phyloP scores from a whole-genome alignment of 148 eudicot genomes.

The Diospyros kaki region DNA sequence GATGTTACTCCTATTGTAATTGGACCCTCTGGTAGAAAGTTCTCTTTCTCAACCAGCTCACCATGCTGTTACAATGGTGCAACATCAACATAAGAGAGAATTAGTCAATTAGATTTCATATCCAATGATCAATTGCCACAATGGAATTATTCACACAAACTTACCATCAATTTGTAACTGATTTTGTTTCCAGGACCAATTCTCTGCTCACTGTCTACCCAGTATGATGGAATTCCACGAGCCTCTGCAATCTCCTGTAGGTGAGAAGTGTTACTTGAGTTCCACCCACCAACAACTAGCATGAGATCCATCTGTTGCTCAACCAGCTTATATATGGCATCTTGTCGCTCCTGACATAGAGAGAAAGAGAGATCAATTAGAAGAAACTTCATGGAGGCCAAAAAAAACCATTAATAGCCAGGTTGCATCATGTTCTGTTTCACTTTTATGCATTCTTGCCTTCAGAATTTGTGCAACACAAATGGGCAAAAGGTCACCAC shows the following conservation, averaged over 20 bases:
- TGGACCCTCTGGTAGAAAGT: conserved; percentile 86
- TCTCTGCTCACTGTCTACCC: conserved; percentile 86
- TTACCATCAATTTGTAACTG: conserved; percentile 64
- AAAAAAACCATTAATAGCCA: neutral
- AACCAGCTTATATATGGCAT: conserved; percentile 95
- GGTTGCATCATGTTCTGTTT: neutral
- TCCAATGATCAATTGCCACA: conserved; percentile 5
- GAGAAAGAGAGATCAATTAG: neutral
- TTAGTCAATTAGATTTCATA: neutral
- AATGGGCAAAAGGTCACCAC: too few relatives aligned
- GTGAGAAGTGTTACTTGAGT: conserved; percentile 97
- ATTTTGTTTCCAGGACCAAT: conserved; percentile 92
- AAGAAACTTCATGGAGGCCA: conserved; percentile 2
- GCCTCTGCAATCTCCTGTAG: conserved; percentile 93
- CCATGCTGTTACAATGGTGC: conserved; percentile 62
- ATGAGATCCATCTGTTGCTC: conserved; percentile 75
- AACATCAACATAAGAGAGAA: neutral
- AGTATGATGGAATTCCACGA: conserved; percentile 89
- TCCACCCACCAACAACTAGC: conserved; percentile 97
- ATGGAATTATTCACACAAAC: conserved; percentile 12
- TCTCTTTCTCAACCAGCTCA: conserved; percentile 89
- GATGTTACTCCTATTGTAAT: conserved; percentile 84
- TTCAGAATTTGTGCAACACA: neutral
- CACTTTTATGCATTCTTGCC: neutral
- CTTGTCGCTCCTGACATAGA: conserved; percentile 79